Evolutionary conservation across 1,139 yeast genomes (phyloP).

Genomic region (Hyphopichia fennica): DNA sequence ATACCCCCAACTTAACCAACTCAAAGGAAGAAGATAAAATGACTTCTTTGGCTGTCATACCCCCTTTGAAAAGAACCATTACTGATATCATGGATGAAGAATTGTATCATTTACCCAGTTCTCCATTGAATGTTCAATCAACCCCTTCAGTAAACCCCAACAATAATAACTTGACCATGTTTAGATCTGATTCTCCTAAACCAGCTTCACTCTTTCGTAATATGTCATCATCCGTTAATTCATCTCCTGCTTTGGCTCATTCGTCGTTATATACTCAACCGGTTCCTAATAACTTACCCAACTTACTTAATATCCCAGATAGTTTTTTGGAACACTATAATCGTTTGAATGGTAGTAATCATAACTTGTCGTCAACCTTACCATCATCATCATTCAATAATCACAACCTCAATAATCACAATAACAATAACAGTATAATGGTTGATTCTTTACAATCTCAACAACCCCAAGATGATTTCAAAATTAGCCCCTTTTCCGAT

Average conservation of each 20-base stretch:
- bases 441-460: neutral
- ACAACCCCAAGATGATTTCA: neutral
- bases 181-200: conserved; percentile 9
- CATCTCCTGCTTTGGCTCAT: conserved; percentile 18
- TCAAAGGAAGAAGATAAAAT: conserved; percentile 15
- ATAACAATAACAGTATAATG: conserved; percentile 7
- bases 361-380: neutral
- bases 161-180: neutral
- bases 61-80: conserved; percentile 51
- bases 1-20: neutral
- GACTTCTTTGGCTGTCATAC: conserved; percentile 50
- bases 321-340: conserved; percentile 29
- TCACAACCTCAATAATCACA: conserved; percentile 5
- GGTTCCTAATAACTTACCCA: conserved; percentile 19
- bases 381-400: neutral
- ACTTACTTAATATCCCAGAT: conserved; percentile 32
- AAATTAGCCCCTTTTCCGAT: conserved; percentile 33
- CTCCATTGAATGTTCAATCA: conserved; percentile 13
- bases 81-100: conserved; percentile 69
- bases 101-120: conserved; percentile 48
- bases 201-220: conserved; percentile 6
- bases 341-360: conserved; percentile 5
- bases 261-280: conserved; percentile 7
- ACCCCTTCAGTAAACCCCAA: conserved; percentile 4
- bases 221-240: conserved; percentile 10